phyloP scores from a whole-genome alignment of 2,329 filamentous ascomycete genomes.

The Torrubiella hemipterigena region DNA sequence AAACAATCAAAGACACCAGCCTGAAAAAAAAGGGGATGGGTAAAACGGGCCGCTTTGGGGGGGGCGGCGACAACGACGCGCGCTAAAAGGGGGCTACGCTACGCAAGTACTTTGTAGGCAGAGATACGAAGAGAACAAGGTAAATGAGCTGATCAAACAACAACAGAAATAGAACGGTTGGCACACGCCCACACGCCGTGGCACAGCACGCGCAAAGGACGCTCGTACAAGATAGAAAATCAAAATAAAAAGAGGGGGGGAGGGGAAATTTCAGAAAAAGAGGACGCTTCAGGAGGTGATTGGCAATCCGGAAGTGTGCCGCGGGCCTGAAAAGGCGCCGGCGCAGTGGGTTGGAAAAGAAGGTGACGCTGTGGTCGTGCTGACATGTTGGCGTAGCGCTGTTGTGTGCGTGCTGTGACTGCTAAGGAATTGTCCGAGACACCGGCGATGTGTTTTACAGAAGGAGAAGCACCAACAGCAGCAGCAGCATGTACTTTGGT shows the following conservation, averaged over 20 bases:
- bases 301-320: neutral
- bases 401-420: too few relatives aligned
- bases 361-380: too few relatives aligned
- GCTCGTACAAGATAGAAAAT: slow-evolving; percentile 10
- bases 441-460: too few relatives aligned
- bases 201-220: too few relatives aligned
- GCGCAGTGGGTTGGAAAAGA: neutral
- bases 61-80: neutral
- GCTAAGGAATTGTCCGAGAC: too few relatives aligned
- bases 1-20: slow-evolving; percentile 8
- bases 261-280: neutral
- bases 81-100: too few relatives aligned
- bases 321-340: neutral
- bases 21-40: slow-evolving; percentile 8
- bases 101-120: too few relatives aligned
- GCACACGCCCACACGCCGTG: too few relatives aligned
- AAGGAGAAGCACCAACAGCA: too few relatives aligned
- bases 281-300: neutral
- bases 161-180: too few relatives aligned
- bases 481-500: too few relatives aligned
- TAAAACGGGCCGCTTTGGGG: neutral
- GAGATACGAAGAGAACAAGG: slow-evolving; percentile 5
- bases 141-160: slow-evolving; percentile 9
- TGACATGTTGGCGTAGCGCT: too few relatives aligned
- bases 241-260: slow-evolving; percentile 10